Base-by-base conservation (phyloP, 192 early-diverging fungal species). In the Mortierella antarctica region DNA sequence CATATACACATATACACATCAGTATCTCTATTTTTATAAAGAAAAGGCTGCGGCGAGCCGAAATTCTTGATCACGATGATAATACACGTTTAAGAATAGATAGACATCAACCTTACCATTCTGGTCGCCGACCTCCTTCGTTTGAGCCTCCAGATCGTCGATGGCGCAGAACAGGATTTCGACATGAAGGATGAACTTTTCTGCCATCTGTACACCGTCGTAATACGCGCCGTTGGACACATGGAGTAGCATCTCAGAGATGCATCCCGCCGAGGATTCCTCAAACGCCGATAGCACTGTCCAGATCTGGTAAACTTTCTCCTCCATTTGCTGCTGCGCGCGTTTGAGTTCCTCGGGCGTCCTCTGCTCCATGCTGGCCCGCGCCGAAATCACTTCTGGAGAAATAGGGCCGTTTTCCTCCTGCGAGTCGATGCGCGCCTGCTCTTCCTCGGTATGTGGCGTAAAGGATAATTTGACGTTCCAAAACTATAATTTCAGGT, bases 201-300 rank as follows among this genome's bases (percentile, higher is more conserved):
- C 92, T 0, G 96, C 94, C 76, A 95, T 91, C 57, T 92, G 86
- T 18, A 96, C 88, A 40, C 95, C 93, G 39, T 96, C 92, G 41
- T 93, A 82, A 83, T 92, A 95, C 44, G 89, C 85, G 55, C 94
- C 92, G 66, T 94, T 92, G 12, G 96, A 94, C 45, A 98, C 93
- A 71, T 95, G 93, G 57, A 96, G 73, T 13, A 99, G 83, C 93
- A 98, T 99, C 61, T 96, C 95, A 5, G 95, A 95, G 60, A 99
- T 98, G 84, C 95, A 98, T n/a, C 95, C 92, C 14, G 97, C 96
- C 1, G 95, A 93, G 7, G 95, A 95, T 76, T 99, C 98, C 86
- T 99, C 98, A 86, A 96, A 99, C 15, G 91, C 93, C 10, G 95
- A 96, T 20, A 98, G 86, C 5, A 99, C 95, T 11, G 90, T 90